Evolutionary conservation across 495 filamentous ascomycete species (phyloP).

Genomic region (Penicillium pulvis): DNA sequence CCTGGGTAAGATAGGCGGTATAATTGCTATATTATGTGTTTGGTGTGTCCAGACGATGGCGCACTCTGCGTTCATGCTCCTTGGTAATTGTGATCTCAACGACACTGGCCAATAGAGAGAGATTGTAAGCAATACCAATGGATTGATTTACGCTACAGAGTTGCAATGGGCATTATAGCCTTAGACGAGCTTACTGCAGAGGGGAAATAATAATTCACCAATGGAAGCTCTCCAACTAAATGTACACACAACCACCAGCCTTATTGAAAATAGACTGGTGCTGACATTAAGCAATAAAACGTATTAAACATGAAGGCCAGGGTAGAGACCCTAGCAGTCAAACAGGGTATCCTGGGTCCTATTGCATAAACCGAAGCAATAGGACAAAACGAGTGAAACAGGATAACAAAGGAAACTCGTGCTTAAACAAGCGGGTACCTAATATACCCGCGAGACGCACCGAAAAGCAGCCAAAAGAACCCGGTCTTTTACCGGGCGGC

Average conservation of each 20-base stretch:
- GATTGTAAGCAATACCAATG: neutral
- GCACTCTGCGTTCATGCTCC: neutral
- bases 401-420: slow-evolving; percentile 29
- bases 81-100: neutral
- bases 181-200: neutral
- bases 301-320: slow-evolving; percentile 23
- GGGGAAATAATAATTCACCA: neutral
- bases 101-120: neutral
- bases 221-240: neutral
- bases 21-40: neutral
- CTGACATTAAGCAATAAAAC: slow-evolving; percentile 10
- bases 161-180: neutral
- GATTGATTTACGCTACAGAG: neutral
- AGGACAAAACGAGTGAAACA: slow-evolving; percentile 33
- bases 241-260: slow-evolving; percentile 4
- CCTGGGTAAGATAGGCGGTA: neutral
- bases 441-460: neutral
- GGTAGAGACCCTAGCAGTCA: slow-evolving; percentile 14
- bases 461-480: slow-evolving; percentile 12
- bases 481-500: slow-evolving; percentile 10
- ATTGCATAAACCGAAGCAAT: slow-evolving; percentile 42
- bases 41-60: neutral
- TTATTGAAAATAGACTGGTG: neutral
- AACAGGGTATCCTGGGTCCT: slow-evolving; percentile 47
- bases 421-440: slow-evolving; percentile 13